Evolutionary conservation across 2,329 filamentous ascomycete species (phyloP), one percentile per base, ranked within the genome.

Genomic region (Colletotrichum phormii): DNA sequence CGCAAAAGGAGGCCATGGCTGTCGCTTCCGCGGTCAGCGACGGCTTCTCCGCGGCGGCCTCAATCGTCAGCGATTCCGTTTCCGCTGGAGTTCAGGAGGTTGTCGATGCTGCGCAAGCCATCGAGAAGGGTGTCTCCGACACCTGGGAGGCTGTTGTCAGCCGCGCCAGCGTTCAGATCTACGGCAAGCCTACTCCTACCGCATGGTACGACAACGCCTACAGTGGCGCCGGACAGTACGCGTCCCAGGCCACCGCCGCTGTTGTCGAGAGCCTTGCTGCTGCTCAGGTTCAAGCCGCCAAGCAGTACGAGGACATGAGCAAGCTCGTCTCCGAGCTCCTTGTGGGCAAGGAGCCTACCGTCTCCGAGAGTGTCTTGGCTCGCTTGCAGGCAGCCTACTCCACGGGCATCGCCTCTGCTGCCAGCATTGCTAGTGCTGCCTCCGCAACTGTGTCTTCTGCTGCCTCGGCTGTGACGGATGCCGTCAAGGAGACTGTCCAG

Each of bases 281-380:
- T 55, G 92, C 90, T 5, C 91, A 91, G 1, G 88, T 88, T 24
- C 87, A 87, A 53, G 89, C 89, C 0, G 85, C 86, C 6, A 86
- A 88, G 60, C 92, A 94, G 77, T 95, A 94, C 76, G 88, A 89
- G 5, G 90, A 90, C 31, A 88, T 97, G 5, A 91, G 92, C 79
- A 89, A 89, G 13, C 87, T 97, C 2, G 88, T 97, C 15, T 93
- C 92, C 1, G 94, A 97, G 81, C 85, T 97, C 1, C 86, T 97
- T 15, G 83, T 88, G 53, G 95, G 93, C 65, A 94, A 92, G 80
- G 94, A 97, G 79, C 92, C 94, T 0, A 90, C 91, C 15, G 97
- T 95, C 77, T 95, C 92, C 0, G 93, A 97, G 78, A 95, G 93
- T 72, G 92, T 96, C 3, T 90, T 95, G 82, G 90, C 86, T 64